Evolutionary conservation across 2,329 filamentous ascomycete genomes (phyloP), one percentile per base, ranked within the genome.

Genomic region (Paraphoma sp.): DNA sequence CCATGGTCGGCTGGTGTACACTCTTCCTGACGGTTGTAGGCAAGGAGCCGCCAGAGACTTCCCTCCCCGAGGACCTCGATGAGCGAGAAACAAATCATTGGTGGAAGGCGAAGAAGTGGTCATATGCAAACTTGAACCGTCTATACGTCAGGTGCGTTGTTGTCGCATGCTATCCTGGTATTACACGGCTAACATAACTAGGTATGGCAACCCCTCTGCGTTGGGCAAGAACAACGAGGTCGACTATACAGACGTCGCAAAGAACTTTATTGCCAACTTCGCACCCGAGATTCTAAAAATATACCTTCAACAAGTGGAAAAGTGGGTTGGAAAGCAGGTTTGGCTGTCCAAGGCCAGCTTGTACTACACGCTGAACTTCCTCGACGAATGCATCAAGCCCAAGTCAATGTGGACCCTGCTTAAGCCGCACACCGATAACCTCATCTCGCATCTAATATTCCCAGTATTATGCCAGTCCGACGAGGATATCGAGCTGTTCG

Each of bases 81-180:
- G 94, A 98, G 73, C 87, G 95, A 55, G 95, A 98, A 78, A 86
- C 89, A 70, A 93, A 97, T 75, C 93, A 97, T 77, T 99, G 95
- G 94, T 99, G 94, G 94, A 99, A 98, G 83, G 91, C 93, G 62
- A 98, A 98, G 88, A 99, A 99, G 80, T 98, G 95, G 95, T 91
- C 94, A 12, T 99, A 97, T 78, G 96, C 95, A 72, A 98, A 98
- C 78, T 80, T 99, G 68, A 99, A 99, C 81, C 87, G 95, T 60
- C 86, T 99, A 16, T 99, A 95, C 73, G 93, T 98, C 67, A 87
- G 92, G 91, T 94, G 80, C 59, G 84, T 76, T 36, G 8, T 11
- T 31, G 11, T 23, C 14, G 28, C 2, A 47, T 55, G 29, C 17
- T 38, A 14, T 2, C 36, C 10, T 14, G 8, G 5, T 12, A 11